A percentile compares a stretch with the other conserved stretches of the same genome.
These are phyloP conservation scores for Metschnikowia kunwiensis DNA, from an alignment of 805 yeast genomes.

Conservation along the genomic window DNA sequence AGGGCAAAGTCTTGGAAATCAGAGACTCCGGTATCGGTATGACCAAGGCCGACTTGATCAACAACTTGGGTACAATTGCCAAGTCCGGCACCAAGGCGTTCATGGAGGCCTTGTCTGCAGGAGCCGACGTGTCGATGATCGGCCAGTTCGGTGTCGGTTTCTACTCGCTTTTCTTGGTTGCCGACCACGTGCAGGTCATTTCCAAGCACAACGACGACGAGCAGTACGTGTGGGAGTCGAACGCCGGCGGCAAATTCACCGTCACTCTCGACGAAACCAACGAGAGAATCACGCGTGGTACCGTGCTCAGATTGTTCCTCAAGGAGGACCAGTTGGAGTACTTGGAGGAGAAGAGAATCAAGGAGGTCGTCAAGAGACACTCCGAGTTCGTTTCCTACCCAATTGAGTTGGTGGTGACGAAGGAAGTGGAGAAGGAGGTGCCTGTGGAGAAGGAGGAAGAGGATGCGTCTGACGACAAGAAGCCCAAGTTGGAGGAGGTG, in stretches of 20 bases:
- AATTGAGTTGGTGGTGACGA: constrained; percentile 95
- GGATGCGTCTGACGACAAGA: constrained; percentile 45
- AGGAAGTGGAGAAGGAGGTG: constrained; percentile 98
- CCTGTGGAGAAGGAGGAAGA: constrained; percentile 73
- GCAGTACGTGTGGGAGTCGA: constrained; percentile 99
- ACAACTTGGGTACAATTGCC: constrained; percentile 99
- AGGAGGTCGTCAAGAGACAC: constrained; percentile 99
- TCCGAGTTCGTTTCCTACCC: constrained; percentile 99
- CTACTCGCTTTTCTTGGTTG: constrained; percentile 98
- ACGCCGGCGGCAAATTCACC: constrained; percentile 99
- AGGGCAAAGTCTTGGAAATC: constrained; percentile 88
- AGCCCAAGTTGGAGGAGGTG: constrained; percentile 74
- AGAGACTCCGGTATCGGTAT: constrained; percentile 99
- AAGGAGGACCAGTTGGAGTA: constrained; percentile 99
- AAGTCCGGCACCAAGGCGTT: constrained; percentile 99
- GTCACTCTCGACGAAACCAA: constrained; percentile 84
- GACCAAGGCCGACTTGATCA: constrained; percentile 98
- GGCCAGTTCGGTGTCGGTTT: constrained; percentile 99
- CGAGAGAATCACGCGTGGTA: constrained; percentile 92
- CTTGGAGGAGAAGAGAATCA: constrained; percentile 98
- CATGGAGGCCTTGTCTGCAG: constrained; percentile 99
- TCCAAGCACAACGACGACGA: constrained; percentile 98
- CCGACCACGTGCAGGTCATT: constrained; percentile 97
- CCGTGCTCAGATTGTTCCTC: constrained; percentile 90
- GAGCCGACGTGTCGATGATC: constrained; percentile 99